Percentiles rank a stretch among this genome's conserved stretches.
phyloP scores from a whole-genome alignment of 2,329 filamentous ascomycete genomes.

The Venturia effusa region DNA sequence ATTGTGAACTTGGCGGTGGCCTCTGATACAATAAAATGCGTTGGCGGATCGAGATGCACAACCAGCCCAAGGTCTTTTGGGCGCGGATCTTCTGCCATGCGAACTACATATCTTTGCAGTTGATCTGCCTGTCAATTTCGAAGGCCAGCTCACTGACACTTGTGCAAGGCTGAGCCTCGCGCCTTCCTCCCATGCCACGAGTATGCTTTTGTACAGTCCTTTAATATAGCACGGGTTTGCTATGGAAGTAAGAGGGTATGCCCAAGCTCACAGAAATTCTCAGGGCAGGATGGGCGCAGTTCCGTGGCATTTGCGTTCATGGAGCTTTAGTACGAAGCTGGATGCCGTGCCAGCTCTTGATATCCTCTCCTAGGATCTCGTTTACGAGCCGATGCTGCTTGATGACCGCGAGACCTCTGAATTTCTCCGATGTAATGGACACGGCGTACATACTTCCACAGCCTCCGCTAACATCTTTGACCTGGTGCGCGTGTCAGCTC shows the following conservation, averaged over 20 bases:
- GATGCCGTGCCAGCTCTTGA: constrained; percentile 74
- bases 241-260: background rate
- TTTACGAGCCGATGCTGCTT: constrained; percentile 81
- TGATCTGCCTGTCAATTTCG: background rate
- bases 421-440: constrained; percentile 61
- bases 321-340: constrained; percentile 54
- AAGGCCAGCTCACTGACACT: background rate
- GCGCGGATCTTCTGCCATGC: background rate
- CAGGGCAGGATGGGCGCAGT: background rate
- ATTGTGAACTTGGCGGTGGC: background rate
- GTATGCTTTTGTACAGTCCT: background rate
- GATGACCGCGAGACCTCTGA: constrained; percentile 59
- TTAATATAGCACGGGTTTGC: background rate
- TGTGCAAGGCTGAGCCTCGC: background rate
- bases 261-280: background rate
- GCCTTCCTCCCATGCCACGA: background rate
- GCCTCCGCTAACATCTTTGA: constrained; percentile 72
- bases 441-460: constrained; percentile 85
- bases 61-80: background rate
- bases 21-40: background rate
- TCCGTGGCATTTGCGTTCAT: background rate
- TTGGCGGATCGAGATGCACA: background rate
- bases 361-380: constrained; percentile 58
- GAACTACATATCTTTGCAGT: background rate
- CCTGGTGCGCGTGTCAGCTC: constrained; percentile 27